phyloP scores from a whole-genome alignment of 306 rosid genomes.

The Benincasa hispida region DNA sequence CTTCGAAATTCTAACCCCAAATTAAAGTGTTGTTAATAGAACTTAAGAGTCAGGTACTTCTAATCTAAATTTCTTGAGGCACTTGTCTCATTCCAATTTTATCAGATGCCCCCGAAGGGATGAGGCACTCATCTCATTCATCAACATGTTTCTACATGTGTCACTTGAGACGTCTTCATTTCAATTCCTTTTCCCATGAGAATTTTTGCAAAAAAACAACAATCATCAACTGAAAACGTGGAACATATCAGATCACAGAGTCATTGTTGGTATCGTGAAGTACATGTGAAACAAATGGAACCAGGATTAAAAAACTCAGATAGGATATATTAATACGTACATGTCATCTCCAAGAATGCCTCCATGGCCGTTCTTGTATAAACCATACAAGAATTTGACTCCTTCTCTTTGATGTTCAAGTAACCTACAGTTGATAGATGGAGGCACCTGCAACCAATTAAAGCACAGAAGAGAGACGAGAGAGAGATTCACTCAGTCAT shows the following conservation, averaged over 20 bases:
- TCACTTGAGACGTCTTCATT: not conserved
- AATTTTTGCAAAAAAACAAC: not conserved
- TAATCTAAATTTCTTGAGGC: not conserved
- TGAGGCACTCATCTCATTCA: too few species aligned
- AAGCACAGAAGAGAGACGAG: not conserved
- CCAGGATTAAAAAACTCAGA: not conserved
- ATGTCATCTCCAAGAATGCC: conserved; percentile 98
- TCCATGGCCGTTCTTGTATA: conserved; percentile 79
- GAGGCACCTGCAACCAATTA: conserved; percentile 56
- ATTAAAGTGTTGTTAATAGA: not conserved
- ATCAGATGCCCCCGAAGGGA: too few species aligned
- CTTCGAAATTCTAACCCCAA: not conserved
- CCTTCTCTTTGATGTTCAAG: conserved; percentile 88
- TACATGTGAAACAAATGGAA: not conserved
- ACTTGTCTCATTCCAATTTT: not conserved
- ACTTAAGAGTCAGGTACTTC: not conserved
- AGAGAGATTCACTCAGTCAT: not conserved
- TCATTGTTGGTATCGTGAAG: not conserved
- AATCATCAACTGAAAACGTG: not conserved
- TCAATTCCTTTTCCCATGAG: not conserved
- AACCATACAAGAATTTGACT: conserved; percentile 54
- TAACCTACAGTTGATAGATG: conserved; percentile 82
- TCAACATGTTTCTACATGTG: not conserved
- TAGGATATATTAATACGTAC: conserved; percentile 25
- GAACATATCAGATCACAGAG: not conserved